Conservation (phyloP, 345 rosid species). For the Cardamine occulta region DNA sequence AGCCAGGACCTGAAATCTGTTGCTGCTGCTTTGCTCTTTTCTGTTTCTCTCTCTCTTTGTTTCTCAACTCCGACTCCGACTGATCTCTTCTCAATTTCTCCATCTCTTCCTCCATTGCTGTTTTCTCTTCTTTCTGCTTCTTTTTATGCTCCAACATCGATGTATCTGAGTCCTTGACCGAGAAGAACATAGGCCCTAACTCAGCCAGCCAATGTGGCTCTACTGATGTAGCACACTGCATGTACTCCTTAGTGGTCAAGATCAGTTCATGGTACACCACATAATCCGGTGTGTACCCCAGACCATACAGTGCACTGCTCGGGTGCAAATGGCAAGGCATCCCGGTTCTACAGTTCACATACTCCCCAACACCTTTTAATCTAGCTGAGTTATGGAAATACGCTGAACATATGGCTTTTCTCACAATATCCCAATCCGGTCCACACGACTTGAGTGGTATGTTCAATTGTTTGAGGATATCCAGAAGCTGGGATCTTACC, state of each 20-base stretch:
- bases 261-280: constrained; percentile 93
- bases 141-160: constrained; percentile 91
- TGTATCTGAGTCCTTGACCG: constrained; percentile 88
- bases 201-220: constrained; percentile 97
- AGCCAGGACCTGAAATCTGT: constrained; percentile 72
- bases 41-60: constrained; percentile 59
- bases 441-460: constrained; percentile 81
- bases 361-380: constrained; percentile 94
- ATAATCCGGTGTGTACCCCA: constrained; percentile 84
- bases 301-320: constrained; percentile 87
- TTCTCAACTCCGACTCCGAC: constrained; percentile 59
- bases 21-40: constrained; percentile 79
- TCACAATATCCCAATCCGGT: constrained; percentile 69
- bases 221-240: constrained; percentile 95
- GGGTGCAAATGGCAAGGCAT: constrained; percentile 98
- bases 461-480: constrained; percentile 80
- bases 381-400: constrained; percentile 95
- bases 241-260: constrained; percentile 89
- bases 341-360: constrained; percentile 81
- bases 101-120: constrained; percentile 97
- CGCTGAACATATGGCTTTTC: constrained; percentile 92
- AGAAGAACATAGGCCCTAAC: constrained; percentile 96
- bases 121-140: constrained; percentile 84
- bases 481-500: constrained; percentile 93
- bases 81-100: constrained; percentile 80